These are phyloP conservation scores for Linnemannia hyalina DNA, from an alignment of 192 early-diverging fungal genomes.

Conservation along the genomic window DNA sequence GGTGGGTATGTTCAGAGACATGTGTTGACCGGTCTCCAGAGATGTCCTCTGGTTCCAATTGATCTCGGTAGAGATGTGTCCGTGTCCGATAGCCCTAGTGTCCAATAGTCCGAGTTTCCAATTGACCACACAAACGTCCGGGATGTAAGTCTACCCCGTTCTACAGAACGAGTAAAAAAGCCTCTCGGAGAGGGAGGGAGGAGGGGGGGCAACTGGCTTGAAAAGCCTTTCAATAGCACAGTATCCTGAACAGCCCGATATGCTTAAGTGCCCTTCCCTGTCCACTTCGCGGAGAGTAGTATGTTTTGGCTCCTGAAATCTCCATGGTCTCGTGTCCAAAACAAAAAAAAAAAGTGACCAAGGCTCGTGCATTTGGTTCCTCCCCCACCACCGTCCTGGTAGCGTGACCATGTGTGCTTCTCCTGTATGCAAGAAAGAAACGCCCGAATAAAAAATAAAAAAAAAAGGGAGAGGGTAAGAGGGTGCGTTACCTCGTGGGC, in stretches of 20 bases:
- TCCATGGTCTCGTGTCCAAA: neutral
- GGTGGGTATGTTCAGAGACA: neutral
- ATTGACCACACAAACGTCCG: neutral
- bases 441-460: too few relatives aligned
- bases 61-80: neutral
- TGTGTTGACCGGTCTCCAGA: neutral
- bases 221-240: neutral
- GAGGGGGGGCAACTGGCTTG: neutral
- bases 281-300: neutral
- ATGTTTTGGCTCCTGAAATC: neutral
- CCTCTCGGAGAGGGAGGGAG: neutral
- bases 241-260: neutral
- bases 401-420: neutral
- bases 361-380: neutral
- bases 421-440: neutral
- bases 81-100: neutral
- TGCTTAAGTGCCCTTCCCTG: neutral
- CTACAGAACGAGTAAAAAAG: neutral
- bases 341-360: neutral
- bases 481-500: conserved; percentile 38
- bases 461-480: neutral
- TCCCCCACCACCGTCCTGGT: neutral
- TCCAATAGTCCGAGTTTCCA: neutral
- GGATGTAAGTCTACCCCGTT: neutral
- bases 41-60: neutral